Evolutionary conservation across 306 rosid species (phyloP).

Genomic region (Cicer judaicum): DNA sequence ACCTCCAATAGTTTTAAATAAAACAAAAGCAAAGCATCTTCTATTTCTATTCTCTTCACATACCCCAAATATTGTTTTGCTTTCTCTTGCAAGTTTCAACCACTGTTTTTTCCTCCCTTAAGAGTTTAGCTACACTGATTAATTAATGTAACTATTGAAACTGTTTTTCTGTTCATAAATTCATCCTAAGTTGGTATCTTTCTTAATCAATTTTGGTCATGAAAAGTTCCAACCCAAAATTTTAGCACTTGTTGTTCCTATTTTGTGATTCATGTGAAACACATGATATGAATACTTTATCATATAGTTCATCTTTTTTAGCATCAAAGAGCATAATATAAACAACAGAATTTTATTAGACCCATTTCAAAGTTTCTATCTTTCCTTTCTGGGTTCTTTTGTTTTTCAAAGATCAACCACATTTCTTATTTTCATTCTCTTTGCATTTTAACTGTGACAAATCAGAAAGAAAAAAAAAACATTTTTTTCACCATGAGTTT

Average conservation of each 20-base stretch:
- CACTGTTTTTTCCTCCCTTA: slow-evolving; percentile 59
- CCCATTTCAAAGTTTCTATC: slow-evolving; percentile 35
- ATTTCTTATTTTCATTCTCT: background rate
- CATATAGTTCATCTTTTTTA: slow-evolving; percentile 2
- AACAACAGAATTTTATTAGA: background rate
- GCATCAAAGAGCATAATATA: background rate
- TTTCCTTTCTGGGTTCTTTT: slow-evolving; percentile 36
- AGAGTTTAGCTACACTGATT: slow-evolving; percentile 50
- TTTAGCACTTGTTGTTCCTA: slow-evolving; percentile 34
- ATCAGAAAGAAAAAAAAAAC: background rate
- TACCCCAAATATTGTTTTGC: slow-evolving; percentile 48
- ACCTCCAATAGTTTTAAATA: slow-evolving; percentile 31
- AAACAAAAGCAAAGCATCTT: slow-evolving; percentile 78
- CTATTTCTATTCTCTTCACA: slow-evolving; percentile 29
- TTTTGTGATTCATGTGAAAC: slow-evolving; percentile 46
- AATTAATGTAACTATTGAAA: slow-evolving; percentile 36
- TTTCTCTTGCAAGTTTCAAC: slow-evolving; percentile 76
- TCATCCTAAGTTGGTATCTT: slow-evolving; percentile 70
- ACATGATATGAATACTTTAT: slow-evolving; percentile 43
- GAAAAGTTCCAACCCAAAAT: slow-evolving; percentile 36
- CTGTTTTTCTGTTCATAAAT: slow-evolving; percentile 57
- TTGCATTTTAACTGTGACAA: background rate
- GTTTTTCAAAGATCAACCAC: slow-evolving; percentile 33
- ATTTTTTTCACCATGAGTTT: slow-evolving; percentile 54
- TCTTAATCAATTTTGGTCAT: slow-evolving; percentile 50